Evolutionary conservation across 225 moss, liverwort and hornwort species (phyloP), one percentile per base, ranked within the genome.

Genomic region (Ulota crispa): DNA sequence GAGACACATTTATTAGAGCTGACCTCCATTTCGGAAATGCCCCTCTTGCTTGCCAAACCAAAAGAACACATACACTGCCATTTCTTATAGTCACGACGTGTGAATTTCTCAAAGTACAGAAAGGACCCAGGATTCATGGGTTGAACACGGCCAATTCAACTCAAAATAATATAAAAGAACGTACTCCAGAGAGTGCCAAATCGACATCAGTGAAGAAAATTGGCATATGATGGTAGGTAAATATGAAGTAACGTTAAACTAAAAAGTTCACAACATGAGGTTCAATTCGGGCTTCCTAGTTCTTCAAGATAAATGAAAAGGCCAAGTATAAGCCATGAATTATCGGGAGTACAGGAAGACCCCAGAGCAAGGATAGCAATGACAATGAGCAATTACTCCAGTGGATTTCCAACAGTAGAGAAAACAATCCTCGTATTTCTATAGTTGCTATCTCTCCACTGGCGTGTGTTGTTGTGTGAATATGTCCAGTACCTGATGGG

Each of bases 401-500:
- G 55, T 41, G 56, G 41, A 39, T 2, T 68, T 39, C 56, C 20
- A 41, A 78, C 34, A 24, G 18, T 10, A 24, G 1, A 13, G 7
- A 31, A 76, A 63, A 62, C 8, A 20, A 7, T 0, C 2, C 42
- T 9, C 31, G 3, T 30, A 4, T 8, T 31, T 15, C 4, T 45
- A 10, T 45, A 10, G 39, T 63, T 28, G 7, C 75, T 45, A 31
- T 30, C 21, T 13, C 62, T 45, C 21, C 8, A 62, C 31, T 62
- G 5, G 59, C 73, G 56, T 37, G 39, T 39, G 11, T 1, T 11
- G 41, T 41, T 60, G 41, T 7, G 18, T 1, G 8, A 27, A 31
- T 20, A 64, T 9, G 55, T 23, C 39, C 37, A 30, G 30, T 85
- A 88, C 90, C 90, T 97, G 97, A 84, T 90, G 84, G 31, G 95